Evolutionary conservation across 2,329 filamentous ascomycete genomes (phyloP).

Genomic region (Fusarium sp.): DNA sequence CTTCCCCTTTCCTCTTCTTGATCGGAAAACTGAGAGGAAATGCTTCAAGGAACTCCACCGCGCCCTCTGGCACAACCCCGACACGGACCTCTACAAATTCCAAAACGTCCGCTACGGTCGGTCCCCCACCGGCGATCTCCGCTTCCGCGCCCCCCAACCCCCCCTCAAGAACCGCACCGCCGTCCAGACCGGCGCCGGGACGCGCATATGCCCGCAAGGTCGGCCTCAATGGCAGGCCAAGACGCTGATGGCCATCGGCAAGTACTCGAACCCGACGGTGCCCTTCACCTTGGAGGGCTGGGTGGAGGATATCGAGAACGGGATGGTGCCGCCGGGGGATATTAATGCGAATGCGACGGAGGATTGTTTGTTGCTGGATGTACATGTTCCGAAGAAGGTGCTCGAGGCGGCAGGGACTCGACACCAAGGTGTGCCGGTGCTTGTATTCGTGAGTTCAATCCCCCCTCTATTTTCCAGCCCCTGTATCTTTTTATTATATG

Average conservation of each 20-base stretch:
- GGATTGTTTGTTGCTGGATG: not conserved
- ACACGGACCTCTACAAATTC: not conserved
- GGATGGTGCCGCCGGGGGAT: not conserved
- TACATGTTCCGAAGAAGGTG: not conserved
- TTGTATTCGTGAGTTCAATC: not conserved
- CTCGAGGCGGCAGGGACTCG: too few relatives aligned
- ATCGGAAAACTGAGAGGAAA: not conserved
- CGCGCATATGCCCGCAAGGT: not conserved
- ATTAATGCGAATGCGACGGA: not conserved
- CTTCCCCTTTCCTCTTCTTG: too few relatives aligned
- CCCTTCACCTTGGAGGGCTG: too few relatives aligned
- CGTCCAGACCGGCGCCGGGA: not conserved
- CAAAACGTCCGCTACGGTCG: not conserved
- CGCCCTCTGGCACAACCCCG: not conserved
- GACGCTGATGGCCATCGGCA: not conserved
- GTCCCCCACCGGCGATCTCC: not conserved
- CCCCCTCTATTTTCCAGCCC: not conserved
- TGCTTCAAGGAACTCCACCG: not conserved
- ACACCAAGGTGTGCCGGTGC: not conserved
- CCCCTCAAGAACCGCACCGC: not conserved
- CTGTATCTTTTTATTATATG: not conserved
- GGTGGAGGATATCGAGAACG: too few relatives aligned
- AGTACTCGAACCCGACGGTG: not conserved
- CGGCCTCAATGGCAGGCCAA: too few relatives aligned
- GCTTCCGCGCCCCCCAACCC: not conserved